Base-by-base conservation (phyloP, 495 filamentous ascomycete species). In the Cairneyella variabilis region DNA sequence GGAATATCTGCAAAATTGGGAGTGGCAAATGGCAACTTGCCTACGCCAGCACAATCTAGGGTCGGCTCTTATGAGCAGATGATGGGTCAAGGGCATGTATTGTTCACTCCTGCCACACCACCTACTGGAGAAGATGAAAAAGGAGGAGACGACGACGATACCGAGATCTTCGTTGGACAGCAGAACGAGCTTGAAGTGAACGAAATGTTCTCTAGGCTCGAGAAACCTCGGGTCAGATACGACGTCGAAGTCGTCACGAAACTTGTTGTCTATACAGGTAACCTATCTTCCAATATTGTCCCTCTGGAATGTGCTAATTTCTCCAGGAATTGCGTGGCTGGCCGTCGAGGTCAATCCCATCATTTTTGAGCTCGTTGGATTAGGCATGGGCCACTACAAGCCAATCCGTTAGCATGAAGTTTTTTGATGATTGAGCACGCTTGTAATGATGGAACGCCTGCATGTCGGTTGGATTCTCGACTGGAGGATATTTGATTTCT, bases 221-320 rank as follows among this genome's bases (percentile, higher is more conserved):
- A 91, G 50, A 91, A 84, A 68, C 90, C 93, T 17, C 82, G 93
- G 48, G 91, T 96, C 25, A 77, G 91, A 57, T 98, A 98, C 64
- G 93, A 98, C 71, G 92, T 97, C 8, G 93, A 98, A 65, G 92
- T 98, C 18, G 82, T 97, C 37, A 97, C 93, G 16, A 97, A 96
- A 71, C 72, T 98, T 47, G 86, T 98, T 62, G 90, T 98, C 36
- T 98, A 98, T 76, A 77, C 84, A 53, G 93, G 92, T 95, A 73
- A 57, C 80, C 72, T 42, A 9, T 5, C 14, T 12, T 44, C 27
- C 8, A n/a, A n/a, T 27, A 22, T 14, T 20, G 40, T 25, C 42
- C 26, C 2, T 23, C 32, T 30, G n/a, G 16, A 27, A 36, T 21
- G 34, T 17, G 4, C 52, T 45, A 26, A 54, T 18, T 40, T 16